These are phyloP conservation scores for Aspergillus viridinutans DNA, from an alignment of 2,329 filamentous ascomycete species.

Conservation along the genomic window DNA sequence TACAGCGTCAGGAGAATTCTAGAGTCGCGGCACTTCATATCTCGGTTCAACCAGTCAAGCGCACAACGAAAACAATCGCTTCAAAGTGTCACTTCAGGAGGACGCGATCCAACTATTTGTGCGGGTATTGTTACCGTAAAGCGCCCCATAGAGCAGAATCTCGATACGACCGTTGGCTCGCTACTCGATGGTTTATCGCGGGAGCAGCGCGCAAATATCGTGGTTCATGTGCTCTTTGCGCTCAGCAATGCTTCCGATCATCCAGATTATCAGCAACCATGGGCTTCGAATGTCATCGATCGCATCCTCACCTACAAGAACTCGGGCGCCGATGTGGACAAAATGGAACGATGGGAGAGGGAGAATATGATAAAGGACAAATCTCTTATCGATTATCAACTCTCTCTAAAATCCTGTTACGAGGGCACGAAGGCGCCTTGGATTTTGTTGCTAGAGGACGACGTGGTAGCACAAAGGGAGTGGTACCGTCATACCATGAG, in stretches of 20 bases:
- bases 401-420: conserved; percentile 40
- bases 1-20: conserved; percentile 18
- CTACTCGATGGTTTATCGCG: conserved; percentile 40
- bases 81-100: background rate
- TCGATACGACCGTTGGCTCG: conserved; percentile 41
- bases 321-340: conserved; percentile 15
- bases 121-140: conserved; percentile 44
- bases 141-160: conserved; percentile 37
- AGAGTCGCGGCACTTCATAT: conserved; percentile 16
- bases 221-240: conserved; percentile 44
- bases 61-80: background rate
- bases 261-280: conserved; percentile 40
- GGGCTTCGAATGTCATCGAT: conserved; percentile 40
- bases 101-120: conserved; percentile 29
- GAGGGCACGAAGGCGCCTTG: conserved; percentile 36
- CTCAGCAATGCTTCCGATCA: conserved; percentile 40
- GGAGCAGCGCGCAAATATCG: conserved; percentile 38
- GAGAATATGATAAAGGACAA: conserved; percentile 32
- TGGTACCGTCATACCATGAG: conserved; percentile 43
- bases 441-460: conserved; percentile 47
- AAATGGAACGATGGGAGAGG: conserved; percentile 11
- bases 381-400: conserved; percentile 43
- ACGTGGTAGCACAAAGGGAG: conserved; percentile 43
- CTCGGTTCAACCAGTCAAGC: conserved; percentile 12
- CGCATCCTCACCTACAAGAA: conserved; percentile 40